phyloP scores from a whole-genome alignment of 148 eudicot genomes.

The Cornus controversa region DNA sequence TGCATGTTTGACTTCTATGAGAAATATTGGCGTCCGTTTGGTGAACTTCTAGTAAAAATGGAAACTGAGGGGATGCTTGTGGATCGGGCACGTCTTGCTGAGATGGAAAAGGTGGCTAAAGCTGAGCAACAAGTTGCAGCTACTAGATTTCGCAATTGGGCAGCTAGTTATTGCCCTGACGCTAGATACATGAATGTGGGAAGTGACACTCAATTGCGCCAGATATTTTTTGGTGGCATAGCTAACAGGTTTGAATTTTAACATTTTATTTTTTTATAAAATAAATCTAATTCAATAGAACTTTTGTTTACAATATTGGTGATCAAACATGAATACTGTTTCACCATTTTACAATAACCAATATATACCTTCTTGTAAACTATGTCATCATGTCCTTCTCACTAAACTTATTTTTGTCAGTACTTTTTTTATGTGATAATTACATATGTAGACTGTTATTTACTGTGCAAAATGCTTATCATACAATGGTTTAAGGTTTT shows the following conservation, averaged over 20 bases:
- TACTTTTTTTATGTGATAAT: too few species aligned
- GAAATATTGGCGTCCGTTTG: constrained; percentile 88
- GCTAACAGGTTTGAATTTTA: constrained; percentile 56
- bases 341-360: background rate
- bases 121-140: constrained; percentile 81
- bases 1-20: constrained; percentile 70
- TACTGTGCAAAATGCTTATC: background rate
- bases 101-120: constrained; percentile 89
- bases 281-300: background rate
- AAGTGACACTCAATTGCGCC: constrained; percentile 89
- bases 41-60: constrained; percentile 81
- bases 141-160: constrained; percentile 86
- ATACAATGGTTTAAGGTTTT: background rate
- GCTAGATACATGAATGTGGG: constrained; percentile 92
- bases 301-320: background rate
- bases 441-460: background rate
- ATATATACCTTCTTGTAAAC: background rate
- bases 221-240: constrained; percentile 85
- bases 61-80: constrained; percentile 97
- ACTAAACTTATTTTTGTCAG: too few species aligned
- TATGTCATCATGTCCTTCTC: background rate
- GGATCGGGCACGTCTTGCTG: constrained; percentile 72
- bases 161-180: constrained; percentile 81
- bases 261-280: background rate
- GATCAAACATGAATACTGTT: background rate